Evolutionary conservation across 805 yeast species (phyloP), one percentile per base, ranked within the genome.

Genomic region (Pichia scutulata): DNA sequence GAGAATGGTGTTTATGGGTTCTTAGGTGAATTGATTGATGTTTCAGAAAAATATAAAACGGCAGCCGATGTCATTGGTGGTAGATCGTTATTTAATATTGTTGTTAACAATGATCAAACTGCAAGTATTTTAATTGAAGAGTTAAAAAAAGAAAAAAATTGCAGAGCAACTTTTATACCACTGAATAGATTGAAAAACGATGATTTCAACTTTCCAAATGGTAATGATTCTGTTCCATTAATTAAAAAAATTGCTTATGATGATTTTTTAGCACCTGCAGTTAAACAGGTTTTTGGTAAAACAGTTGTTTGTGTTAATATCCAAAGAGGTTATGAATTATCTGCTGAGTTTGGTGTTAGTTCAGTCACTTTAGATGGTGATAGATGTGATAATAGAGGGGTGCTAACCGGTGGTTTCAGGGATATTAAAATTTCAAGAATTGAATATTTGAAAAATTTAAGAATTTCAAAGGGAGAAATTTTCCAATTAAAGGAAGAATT

Each of bases 331-430:
- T 72, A 82, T 2, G 83, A 81, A 56, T 68, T 86, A 26, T 82
- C 96, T 0, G 77, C 77, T 44, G 66, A 70, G 10, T 77, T 72
- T 62, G 77, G 78, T 28, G 67, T 90, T 23, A 82, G 78, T 57
- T 86, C 96, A 0, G 85, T 93, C 16, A 93, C 99, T 0, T 69
- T 92, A 18, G 95, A 88, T 64, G 99, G 99, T 57, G 98, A 93
- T 63, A 73, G 88, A 55, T 88, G 88, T 46, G 95, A 88, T 58
- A 81, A 80, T 44, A 79, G 74, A 56, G 99, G 99, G 65, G 86
- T 85, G 2, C 65, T 93, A 43, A 81, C 88, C 23, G 98, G 98
- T 66, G 98, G 98, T 45, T 88, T 77, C 59, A 77, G 86, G 57
- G 93, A 87, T 58, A 77, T 74, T 57, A 78, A 77, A 52, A 72